Base-by-base conservation (phyloP, 2,329 filamentous ascomycete genomes). In the Penicillium sp. region DNA sequence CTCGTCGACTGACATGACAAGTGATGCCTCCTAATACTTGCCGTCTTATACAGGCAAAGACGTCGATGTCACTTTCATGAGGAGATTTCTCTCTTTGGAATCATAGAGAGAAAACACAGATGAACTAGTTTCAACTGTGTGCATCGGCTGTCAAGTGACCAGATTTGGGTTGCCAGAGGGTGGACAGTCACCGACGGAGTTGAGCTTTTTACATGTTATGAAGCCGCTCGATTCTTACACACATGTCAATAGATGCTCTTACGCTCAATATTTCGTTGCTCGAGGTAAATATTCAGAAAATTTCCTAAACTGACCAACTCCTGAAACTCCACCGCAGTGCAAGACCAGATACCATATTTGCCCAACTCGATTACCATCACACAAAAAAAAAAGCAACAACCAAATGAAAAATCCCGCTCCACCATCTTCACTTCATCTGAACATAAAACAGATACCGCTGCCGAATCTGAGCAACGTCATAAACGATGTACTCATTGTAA, bases 401-500 rank as follows among this genome's bases (percentile, higher is more conserved):
- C 7, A 22, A 22, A 22, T 22, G 28, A 3, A 37, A 33, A 33
- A 33, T 2, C 30, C 26, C 30, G 37, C 10, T 25, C 28, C 28
- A 7, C 19, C 19, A 26, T 19, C 4, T 14, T 60, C 58, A 72
- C 8, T 53, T 57, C 76, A 81, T 81, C n/a, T 71, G 59, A 6
- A 81, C 77, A 26, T 76, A 73, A 46, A 81, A 75, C 40, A 82
- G 67, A 65, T 82, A 82, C 25, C 75, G 72, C 64, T 80, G 73
- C 19, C 75, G 75, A 60, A 82, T 78, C 71, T 82, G 80, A n/a
- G 78, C 75, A 28, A 81, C 75, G 67, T 82, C 79, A 60, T 82
- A 82, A 26, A 78, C 78, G 54, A 82, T 82, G 63, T 82, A 82
- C 71, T 82, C 80, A 58, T 81, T 80, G 66, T 80, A 77, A 43